Conservation (phyloP, 768 basidiomycete species). For the Russula ochroleuca region DNA sequence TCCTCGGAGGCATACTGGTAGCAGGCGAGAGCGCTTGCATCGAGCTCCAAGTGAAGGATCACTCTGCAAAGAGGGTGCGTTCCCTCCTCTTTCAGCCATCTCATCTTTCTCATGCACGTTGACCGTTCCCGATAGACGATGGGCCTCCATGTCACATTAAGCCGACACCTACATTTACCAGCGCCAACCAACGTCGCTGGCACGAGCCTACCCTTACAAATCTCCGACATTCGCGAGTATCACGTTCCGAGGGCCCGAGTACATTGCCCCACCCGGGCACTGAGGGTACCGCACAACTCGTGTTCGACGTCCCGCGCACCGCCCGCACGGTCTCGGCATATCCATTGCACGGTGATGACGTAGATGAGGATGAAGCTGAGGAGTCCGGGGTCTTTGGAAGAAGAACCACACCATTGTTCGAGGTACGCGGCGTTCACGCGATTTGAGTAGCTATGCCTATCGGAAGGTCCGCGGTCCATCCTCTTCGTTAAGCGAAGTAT, state of each 20-base stretch:
- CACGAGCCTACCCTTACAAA: constrained; percentile 46
- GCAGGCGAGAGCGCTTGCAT: constrained; percentile 69
- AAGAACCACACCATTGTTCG: constrained; percentile 47
- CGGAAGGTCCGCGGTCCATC: constrained; percentile 56
- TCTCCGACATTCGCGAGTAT: constrained; percentile 65
- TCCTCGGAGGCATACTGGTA: constrained; percentile 59
- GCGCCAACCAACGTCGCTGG: constrained; percentile 31
- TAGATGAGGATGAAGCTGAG: constrained; percentile 36
- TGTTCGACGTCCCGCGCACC: constrained; percentile 69
- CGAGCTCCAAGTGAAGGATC: constrained; percentile 77
- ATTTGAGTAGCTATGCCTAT: constrained; percentile 69
- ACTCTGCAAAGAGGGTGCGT: constrained; percentile 71
- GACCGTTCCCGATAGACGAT: constrained; percentile 50
- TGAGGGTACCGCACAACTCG: constrained; percentile 75
- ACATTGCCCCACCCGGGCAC: constrained; percentile 65
- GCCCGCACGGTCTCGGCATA: constrained; percentile 66
- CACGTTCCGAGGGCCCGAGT: constrained; percentile 70
- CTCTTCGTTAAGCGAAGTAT: background rate
- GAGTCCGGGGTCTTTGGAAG: constrained; percentile 30
- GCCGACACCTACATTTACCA: constrained; percentile 56
- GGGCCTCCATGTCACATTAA: constrained; percentile 57
- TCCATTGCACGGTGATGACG: constrained; percentile 49
- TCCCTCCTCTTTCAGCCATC: no score
- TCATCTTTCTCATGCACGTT: background rate
- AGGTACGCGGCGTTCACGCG: constrained; percentile 56